phyloP scores from a whole-genome alignment of 2,329 filamentous ascomycete species.

The Aspergillus texensis region DNA sequence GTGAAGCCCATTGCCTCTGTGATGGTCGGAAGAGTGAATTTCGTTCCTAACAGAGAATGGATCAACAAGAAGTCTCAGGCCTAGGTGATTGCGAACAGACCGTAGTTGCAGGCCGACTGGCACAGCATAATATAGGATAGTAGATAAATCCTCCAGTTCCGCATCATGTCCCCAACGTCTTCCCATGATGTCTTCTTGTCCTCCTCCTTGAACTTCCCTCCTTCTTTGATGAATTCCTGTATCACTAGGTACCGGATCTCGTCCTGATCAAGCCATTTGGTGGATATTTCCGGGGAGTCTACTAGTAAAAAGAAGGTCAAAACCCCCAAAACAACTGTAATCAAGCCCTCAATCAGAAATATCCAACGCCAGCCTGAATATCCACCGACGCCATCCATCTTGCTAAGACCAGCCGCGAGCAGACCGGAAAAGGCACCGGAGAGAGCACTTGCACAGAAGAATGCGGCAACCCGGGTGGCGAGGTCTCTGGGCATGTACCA shows the following conservation, averaged over 20 bases:
- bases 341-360: conserved; percentile 50
- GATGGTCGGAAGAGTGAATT: conserved; percentile 42
- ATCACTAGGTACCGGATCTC: conserved; percentile 31
- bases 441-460: conserved; percentile 29
- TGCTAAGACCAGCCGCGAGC: conserved; percentile 39
- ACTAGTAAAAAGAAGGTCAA: conserved; percentile 31
- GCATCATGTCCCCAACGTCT: conserved; percentile 9
- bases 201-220: conserved; percentile 3
- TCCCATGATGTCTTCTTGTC: conserved; percentile 4
- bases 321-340: conserved; percentile 6
- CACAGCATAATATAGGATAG: conserved; percentile 35
- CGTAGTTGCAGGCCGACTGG: conserved; percentile 25
- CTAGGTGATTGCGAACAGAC: conserved; percentile 15
- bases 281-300: conserved; percentile 42
- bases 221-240: conserved; percentile 16
- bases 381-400: conserved; percentile 17
- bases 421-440: conserved; percentile 40
- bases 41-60: conserved; percentile 29
- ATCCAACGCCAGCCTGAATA: conserved; percentile 42
- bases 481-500: conserved; percentile 46
- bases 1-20: conserved; percentile 41
- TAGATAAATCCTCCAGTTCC: conserved; percentile 15
- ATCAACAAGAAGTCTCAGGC: conserved; percentile 18
- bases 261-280: conserved; percentile 39
- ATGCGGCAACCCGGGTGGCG: conserved; percentile 22